Base-by-base conservation (phyloP, 345 rosid genomes). In the Pugionium cornutum region DNA sequence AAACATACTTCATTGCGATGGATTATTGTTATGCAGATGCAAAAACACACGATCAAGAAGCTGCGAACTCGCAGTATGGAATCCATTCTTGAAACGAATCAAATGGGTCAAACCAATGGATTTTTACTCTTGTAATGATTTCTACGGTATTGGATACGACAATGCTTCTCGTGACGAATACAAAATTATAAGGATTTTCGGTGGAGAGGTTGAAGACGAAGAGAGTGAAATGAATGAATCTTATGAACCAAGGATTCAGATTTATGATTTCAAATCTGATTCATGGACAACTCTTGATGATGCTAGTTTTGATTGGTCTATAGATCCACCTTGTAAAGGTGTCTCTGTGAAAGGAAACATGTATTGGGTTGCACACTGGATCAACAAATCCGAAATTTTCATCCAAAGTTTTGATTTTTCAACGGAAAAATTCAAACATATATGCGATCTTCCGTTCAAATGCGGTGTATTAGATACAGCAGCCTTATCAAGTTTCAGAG, bases 301-400 rank as follows among this genome's bases (percentile, higher is more conserved):
- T 29, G 30, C 9, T 51, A 6, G 10, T 18, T 58, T 65, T 48
- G 71, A 65, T 43, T 72, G 76, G 76, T 58, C 55, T 34, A 58
- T 65, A 9, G 71, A 72, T 44, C 71, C 76, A 0, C 66, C 71
- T 42, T 72, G 76, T 35, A 65, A 65, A 18, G 71, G 76, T 36
- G 71, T 65, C 0, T 72, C 71, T n/a, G 41, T 58, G 34, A 58
- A 65, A 58, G 76, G 76, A 65, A 72, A 65, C 48, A 65, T 72
- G 76, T 72, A 50, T 72, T 72, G 76, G 76, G 25, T 65, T 44
- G 43, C 67, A 43, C 67, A 72, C 25, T 65, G 76, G 71, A 72
- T 65, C 43, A 65, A 50, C 2, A 64, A 32, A 57, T 61, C 66
- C 2, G 49, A 65, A 28, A 3, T 36, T 1, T 72, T 65, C 70